A percentile compares a stretch with the other conserved stretches of the same genome.
Evolutionary conservation across 768 basidiomycete species (phyloP).

Genomic region (Suillus subalutaceus): DNA sequence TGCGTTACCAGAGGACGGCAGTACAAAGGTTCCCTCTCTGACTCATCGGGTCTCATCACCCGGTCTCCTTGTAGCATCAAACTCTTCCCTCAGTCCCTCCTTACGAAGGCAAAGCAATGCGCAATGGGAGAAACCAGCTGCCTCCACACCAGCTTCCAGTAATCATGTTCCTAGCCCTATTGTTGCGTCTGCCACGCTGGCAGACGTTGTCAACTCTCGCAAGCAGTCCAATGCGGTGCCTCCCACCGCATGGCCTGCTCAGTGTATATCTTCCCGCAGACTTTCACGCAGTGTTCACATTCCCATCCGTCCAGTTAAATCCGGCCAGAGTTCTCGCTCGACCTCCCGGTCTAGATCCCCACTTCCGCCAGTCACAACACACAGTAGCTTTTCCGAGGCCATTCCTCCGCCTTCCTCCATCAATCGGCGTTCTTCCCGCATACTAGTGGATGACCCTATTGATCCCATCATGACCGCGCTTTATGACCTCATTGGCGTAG

Average conservation of each 20-base stretch:
- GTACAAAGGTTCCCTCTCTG: slow-evolving; percentile 42
- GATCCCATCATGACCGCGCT: slow-evolving; percentile 90
- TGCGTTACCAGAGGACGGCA: slow-evolving; percentile 60
- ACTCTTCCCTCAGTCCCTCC: slow-evolving; percentile 69
- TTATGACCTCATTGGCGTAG: slow-evolving; percentile 90
- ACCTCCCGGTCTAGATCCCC: slow-evolving; percentile 95
- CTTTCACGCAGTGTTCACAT: slow-evolving; percentile 86
- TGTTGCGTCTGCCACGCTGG: slow-evolving; percentile 59
- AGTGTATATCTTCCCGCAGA: slow-evolving; percentile 69
- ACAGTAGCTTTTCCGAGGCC: slow-evolving; percentile 66
- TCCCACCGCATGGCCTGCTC: slow-evolving; percentile 57
- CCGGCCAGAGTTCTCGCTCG: slow-evolving; percentile 87
- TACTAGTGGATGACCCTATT: slow-evolving; percentile 81
- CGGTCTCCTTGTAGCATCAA: slow-evolving; percentile 62
- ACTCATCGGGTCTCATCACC: slow-evolving; percentile 59
- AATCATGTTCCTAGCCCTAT: slow-evolving; percentile 63
- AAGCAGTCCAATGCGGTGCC: slow-evolving; percentile 56
- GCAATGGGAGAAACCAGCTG: slow-evolving; percentile 62
- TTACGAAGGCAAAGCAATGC: slow-evolving; percentile 66
- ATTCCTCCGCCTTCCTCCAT: slow-evolving; percentile 42
- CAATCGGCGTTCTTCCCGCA: slow-evolving; percentile 79
- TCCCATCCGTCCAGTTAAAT: slow-evolving; percentile 62
- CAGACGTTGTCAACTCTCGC: slow-evolving; percentile 67
- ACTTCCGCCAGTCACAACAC: slow-evolving; percentile 69
- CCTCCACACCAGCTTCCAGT: slow-evolving; percentile 52